Percentiles rank a stretch among this genome's conserved stretches.
phyloP scores from a whole-genome alignment of 1,139 yeast species.

The Arxiozyma heterogenica region DNA sequence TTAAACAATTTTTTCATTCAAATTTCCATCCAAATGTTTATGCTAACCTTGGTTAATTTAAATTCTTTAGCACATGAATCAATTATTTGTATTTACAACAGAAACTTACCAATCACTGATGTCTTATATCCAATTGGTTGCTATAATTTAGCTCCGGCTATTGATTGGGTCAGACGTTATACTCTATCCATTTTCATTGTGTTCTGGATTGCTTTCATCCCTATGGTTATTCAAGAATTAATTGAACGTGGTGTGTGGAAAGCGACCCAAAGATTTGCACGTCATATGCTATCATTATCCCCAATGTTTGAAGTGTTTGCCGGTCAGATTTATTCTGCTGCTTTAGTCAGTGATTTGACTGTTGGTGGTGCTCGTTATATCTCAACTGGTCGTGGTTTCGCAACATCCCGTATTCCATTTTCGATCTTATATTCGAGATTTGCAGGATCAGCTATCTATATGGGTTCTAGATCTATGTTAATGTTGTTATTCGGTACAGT shows the following conservation, averaged over 20 bases:
- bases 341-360: slow-evolving; percentile 82
- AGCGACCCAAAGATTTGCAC: slow-evolving; percentile 81
- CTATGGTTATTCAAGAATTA: slow-evolving; percentile 92
- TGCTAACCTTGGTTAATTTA: slow-evolving; percentile 85
- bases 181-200: slow-evolving; percentile 96
- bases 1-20: slow-evolving; percentile 93
- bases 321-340: slow-evolving; percentile 93
- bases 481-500: slow-evolving; percentile 87
- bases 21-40: slow-evolving; percentile 83
- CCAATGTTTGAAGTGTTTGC: slow-evolving; percentile 98
- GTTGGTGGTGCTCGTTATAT: slow-evolving; percentile 99
- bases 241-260: slow-evolving; percentile 98
- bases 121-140: slow-evolving; percentile 82
- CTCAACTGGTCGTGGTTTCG: slow-evolving; percentile 98
- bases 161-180: slow-evolving; percentile 97
- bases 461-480: slow-evolving; percentile 88
- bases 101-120: slow-evolving; percentile 79
- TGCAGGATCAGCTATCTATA: slow-evolving; percentile 92
- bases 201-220: slow-evolving; percentile 93
- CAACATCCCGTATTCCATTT: slow-evolving; percentile 97
- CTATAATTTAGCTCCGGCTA: slow-evolving; percentile 81
- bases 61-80: slow-evolving; percentile 88
- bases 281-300: slow-evolving; percentile 82
- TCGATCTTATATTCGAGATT: slow-evolving; percentile 91
- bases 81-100: slow-evolving; percentile 74